A percentile compares a stretch with the other conserved stretches of the same genome.
phyloP scores from a whole-genome alignment of 305 asterid genomes.

The Ruellia speciosa region DNA sequence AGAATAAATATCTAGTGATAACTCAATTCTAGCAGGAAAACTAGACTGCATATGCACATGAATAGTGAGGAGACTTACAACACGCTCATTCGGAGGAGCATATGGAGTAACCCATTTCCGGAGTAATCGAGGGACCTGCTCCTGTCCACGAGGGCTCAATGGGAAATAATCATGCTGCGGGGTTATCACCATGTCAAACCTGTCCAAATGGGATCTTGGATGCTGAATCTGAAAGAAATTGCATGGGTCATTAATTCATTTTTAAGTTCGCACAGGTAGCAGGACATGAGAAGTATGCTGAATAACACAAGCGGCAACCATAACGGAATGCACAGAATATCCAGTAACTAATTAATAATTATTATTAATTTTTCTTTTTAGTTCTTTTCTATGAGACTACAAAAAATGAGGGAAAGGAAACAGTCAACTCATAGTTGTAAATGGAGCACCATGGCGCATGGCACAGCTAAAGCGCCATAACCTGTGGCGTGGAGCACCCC shows the following conservation, averaged over 20 bases:
- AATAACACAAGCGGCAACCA: too few species aligned
- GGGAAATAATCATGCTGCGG: slow-evolving; percentile 91
- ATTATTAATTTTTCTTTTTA: too few species aligned
- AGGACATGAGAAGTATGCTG: background rate
- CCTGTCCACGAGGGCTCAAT: slow-evolving; percentile 65
- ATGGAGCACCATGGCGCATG: too few species aligned
- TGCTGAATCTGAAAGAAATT: slow-evolving; percentile 74
- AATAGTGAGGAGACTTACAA: slow-evolving; percentile 45
- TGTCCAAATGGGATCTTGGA: slow-evolving; percentile 78
- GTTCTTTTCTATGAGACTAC: too few species aligned
- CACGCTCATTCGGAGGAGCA: slow-evolving; percentile 67
- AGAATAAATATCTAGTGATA: slow-evolving; percentile 18
- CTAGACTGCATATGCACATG: slow-evolving; percentile 3
- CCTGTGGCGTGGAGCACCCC: too few species aligned
- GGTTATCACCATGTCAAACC: slow-evolving; percentile 89
- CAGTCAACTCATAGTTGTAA: too few species aligned
- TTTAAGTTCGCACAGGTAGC: background rate
- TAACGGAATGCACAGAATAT: too few species aligned
- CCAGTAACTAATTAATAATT: too few species aligned
- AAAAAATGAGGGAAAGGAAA: too few species aligned
- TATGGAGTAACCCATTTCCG: slow-evolving; percentile 82
- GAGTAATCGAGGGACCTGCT: slow-evolving; percentile 79
- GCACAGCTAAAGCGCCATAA: too few species aligned
- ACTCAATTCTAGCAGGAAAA: slow-evolving; percentile 9
- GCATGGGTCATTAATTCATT: background rate